These are phyloP conservation scores for Yamadazyma kitorensis DNA, from an alignment of 805 yeast species.

Conservation along the genomic window DNA sequence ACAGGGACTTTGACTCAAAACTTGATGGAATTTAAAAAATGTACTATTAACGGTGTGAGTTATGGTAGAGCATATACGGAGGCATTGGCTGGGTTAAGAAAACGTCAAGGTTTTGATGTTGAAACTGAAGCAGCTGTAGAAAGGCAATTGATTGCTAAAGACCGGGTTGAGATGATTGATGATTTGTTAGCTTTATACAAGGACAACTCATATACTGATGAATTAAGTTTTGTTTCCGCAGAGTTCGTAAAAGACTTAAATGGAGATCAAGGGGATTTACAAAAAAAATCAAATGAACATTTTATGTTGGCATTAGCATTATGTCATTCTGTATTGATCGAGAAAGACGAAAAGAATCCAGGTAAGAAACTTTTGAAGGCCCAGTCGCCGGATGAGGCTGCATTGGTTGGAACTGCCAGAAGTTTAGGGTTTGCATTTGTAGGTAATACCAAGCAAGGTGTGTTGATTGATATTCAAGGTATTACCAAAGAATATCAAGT, in stretches of 20 bases:
- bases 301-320: slow-evolving; percentile 74
- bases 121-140: slow-evolving; percentile 56
- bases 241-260: slow-evolving; percentile 61
- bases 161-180: slow-evolving; percentile 57
- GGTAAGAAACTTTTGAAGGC: slow-evolving; percentile 60
- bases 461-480: slow-evolving; percentile 68
- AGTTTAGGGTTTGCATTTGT: slow-evolving; percentile 69
- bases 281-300: slow-evolving; percentile 61
- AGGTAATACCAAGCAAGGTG: slow-evolving; percentile 65
- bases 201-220: slow-evolving; percentile 46
- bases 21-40: slow-evolving; percentile 81
- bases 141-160: slow-evolving; percentile 52
- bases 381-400: slow-evolving; percentile 87
- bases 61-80: slow-evolving; percentile 84
- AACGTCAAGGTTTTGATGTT: slow-evolving; percentile 74
- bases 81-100: slow-evolving; percentile 74
- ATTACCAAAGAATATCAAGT: slow-evolving; percentile 67
- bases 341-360: slow-evolving; percentile 60
- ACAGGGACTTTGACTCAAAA: slow-evolving; percentile 84
- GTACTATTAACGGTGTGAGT: slow-evolving; percentile 68
- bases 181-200: slow-evolving; percentile 15
- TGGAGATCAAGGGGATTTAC: slow-evolving; percentile 50
- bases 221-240: slow-evolving; percentile 66
- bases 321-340: slow-evolving; percentile 77
- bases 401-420: slow-evolving; percentile 78